These are phyloP conservation scores for Jacaranda copaia DNA, from an alignment of 257 asterid genomes.

Conservation along the genomic window DNA sequence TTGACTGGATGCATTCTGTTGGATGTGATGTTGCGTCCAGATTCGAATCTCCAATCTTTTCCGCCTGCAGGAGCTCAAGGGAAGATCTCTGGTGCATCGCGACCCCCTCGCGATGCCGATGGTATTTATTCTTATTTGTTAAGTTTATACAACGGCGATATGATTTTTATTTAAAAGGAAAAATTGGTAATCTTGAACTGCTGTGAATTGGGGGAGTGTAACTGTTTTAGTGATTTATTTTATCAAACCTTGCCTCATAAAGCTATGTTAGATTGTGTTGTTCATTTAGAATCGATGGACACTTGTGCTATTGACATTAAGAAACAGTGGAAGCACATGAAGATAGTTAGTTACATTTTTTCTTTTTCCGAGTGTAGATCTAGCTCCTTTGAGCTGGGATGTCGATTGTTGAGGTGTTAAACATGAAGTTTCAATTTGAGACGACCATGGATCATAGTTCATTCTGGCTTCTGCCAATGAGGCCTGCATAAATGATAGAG, in stretches of 20 bases:
- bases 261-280: not conserved
- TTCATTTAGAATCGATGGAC: not conserved
- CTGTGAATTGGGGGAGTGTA: constrained; percentile 18
- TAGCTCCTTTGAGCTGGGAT: constrained; percentile 14
- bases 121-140: constrained; percentile 54
- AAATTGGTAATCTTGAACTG: not conserved
- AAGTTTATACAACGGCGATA: not conserved
- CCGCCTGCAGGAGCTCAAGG: constrained; percentile 87
- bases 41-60: constrained; percentile 95
- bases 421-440: constrained; percentile 25
- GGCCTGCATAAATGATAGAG: not conserved
- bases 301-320: not conserved
- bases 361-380: constrained; percentile 17
- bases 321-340: constrained; percentile 5
- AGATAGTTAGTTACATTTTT: constrained; percentile 9
- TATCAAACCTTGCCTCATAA: not conserved
- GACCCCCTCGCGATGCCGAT: constrained; percentile 99
- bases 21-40: constrained; percentile 48
- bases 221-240: constrained; percentile 13
- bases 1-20: constrained; percentile 9
- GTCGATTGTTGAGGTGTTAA: constrained; percentile 17
- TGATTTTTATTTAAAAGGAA: not conserved
- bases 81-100: constrained; percentile 78
- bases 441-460: not conserved
- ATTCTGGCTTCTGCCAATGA: not conserved